phyloP scores from a whole-genome alignment of 805 yeast genomes.

The Sugiyamaella smithiae region DNA sequence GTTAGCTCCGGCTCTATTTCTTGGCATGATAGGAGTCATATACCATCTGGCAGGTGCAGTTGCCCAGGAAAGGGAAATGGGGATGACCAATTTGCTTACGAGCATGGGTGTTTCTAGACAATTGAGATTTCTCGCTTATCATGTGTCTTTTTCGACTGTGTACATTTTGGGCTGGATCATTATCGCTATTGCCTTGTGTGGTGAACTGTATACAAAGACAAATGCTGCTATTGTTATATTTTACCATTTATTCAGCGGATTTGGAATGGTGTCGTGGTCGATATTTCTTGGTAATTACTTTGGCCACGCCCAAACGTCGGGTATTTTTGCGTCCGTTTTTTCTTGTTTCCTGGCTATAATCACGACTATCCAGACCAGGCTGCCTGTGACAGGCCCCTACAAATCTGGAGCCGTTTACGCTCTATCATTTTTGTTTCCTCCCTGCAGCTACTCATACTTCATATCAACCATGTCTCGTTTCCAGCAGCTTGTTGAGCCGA shows the following conservation, averaged over 20 bases:
- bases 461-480: conserved; percentile 32
- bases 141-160: conserved; percentile 30
- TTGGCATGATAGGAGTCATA: conserved; percentile 37
- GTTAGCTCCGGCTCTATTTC: conserved; percentile 36
- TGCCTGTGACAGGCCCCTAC: conserved; percentile 26
- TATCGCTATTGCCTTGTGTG: conserved; percentile 28
- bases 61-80: conserved; percentile 35
- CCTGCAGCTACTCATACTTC: conserved; percentile 36
- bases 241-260: conserved; percentile 34
- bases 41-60: conserved; percentile 36
- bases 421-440: conserved; percentile 34
- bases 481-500: conserved; percentile 27
- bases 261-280: conserved; percentile 33
- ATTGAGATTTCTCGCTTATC: conserved; percentile 30
- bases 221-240: conserved; percentile 28
- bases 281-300: conserved; percentile 33
- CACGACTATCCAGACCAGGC: conserved; percentile 32
- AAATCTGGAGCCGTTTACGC: conserved; percentile 29
- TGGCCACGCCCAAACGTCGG: conserved; percentile 33
- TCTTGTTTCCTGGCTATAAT: conserved; percentile 33
- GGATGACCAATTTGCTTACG: conserved; percentile 31
- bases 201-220: conserved; percentile 28
- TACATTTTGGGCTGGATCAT: conserved; percentile 36
- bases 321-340: conserved; percentile 34
- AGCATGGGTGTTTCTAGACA: conserved; percentile 33